These are phyloP conservation scores for Rhododendron ferrugineum DNA, from an alignment of 148 eudicot genomes.

Conservation along the genomic window DNA sequence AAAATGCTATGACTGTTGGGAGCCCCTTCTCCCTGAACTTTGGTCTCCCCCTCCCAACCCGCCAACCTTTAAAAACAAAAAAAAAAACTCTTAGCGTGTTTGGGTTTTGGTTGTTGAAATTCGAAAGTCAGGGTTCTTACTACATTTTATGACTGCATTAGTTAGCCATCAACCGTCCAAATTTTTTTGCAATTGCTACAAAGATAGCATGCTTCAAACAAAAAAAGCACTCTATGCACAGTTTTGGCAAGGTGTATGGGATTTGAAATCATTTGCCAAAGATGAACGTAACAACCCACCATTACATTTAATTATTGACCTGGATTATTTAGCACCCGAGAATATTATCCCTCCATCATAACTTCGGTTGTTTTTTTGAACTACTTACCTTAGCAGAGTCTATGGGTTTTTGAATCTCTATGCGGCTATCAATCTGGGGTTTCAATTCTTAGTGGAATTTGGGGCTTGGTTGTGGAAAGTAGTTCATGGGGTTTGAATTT, in stretches of 20 bases:
- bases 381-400: neutral
- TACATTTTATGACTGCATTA: neutral
- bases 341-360: neutral
- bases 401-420: neutral
- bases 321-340: neutral
- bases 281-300: neutral
- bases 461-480: neutral
- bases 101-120: neutral
- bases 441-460: neutral
- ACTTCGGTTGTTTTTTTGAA: neutral
- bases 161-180: neutral
- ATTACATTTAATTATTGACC: neutral
- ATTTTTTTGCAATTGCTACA: neutral
- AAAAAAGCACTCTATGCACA: neutral
- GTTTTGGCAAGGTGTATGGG: neutral
- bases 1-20: too few species aligned
- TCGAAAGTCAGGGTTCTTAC: neutral
- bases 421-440: too few species aligned
- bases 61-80: too few species aligned
- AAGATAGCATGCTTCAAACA: neutral
- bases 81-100: neutral
- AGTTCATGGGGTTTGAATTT: neutral
- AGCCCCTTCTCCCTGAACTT: too few species aligned
- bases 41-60: too few species aligned
- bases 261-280: neutral